A percentile compares a stretch with the other conserved stretches of the same genome.
These are phyloP conservation scores for Trichoderma oligosporum DNA, from an alignment of 2,329 filamentous ascomycete genomes.

Conservation along the genomic window DNA sequence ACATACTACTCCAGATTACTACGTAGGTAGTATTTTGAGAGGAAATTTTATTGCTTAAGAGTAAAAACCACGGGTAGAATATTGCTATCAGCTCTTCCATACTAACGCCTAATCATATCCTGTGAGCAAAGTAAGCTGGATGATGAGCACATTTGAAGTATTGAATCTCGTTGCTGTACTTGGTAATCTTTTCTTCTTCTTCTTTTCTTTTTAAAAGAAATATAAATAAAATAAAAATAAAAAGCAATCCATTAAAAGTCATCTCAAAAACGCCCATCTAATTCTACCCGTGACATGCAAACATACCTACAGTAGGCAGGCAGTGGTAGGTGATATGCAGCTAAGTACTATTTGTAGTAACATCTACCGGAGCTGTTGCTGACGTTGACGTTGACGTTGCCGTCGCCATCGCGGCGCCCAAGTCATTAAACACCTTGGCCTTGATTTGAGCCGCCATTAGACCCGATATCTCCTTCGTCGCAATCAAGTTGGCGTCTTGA, in stretches of 20 bases:
- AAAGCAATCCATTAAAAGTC: constrained; percentile 1
- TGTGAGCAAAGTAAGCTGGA: too few species aligned
- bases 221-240: neutral
- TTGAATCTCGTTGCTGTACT: too few species aligned
- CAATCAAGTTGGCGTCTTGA: constrained; percentile 58
- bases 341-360: neutral
- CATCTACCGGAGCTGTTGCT: constrained; percentile 19
- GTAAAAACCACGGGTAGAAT: too few species aligned
- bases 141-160: too few species aligned
- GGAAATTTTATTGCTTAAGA: too few species aligned
- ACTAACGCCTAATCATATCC: neutral
- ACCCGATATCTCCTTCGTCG: constrained; percentile 59
- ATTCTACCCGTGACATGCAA: neutral
- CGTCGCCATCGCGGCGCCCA: constrained; percentile 27
- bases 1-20: too few species aligned
- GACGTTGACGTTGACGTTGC: constrained; percentile 20
- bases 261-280: constrained; percentile 10
- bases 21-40: too few species aligned
- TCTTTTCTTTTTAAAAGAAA: too few species aligned
- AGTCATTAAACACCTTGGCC: constrained; percentile 55
- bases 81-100: neutral
- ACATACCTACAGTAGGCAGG: too few species aligned
- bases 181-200: too few species aligned
- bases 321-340: neutral
- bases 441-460: constrained; percentile 61